Evolutionary conservation across 768 basidiomycete species (phyloP).

Genomic region (Leucogyrophana mollusca): DNA sequence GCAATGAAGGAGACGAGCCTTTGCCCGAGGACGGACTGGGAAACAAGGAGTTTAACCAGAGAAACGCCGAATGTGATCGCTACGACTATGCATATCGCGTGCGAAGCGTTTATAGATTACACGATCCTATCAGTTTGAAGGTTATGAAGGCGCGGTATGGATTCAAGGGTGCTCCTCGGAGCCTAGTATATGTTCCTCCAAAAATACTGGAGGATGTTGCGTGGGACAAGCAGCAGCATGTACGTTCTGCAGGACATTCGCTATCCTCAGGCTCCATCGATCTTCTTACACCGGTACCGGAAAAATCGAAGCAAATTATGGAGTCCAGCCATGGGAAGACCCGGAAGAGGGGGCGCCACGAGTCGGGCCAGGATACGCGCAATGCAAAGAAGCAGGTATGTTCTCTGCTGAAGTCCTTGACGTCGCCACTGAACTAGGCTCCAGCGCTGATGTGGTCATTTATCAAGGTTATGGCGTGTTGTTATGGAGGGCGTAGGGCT

Average conservation of each 20-base stretch:
- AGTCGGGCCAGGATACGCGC: too few relatives aligned
- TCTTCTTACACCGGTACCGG: too few relatives aligned
- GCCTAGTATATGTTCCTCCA: constrained; percentile 11
- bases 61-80: constrained; percentile 20
- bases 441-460: too few relatives aligned
- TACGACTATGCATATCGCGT: constrained; percentile 28
- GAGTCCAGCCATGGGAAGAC: too few relatives aligned
- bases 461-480: too few relatives aligned
- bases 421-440: too few relatives aligned
- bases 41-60: constrained; percentile 23
- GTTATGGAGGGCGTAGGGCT: too few relatives aligned
- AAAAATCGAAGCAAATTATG: too few relatives aligned
- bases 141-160: constrained; percentile 15
- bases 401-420: too few relatives aligned
- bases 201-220: neutral
- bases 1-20: constrained; percentile 18
- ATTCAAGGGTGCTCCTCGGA: constrained; percentile 18
- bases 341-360: too few relatives aligned
- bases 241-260: neutral
- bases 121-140: constrained; percentile 13
- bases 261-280: too few relatives aligned
- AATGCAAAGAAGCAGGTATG: too few relatives aligned
- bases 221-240: constrained; percentile 5
- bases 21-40: constrained; percentile 22
- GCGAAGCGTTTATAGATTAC: constrained; percentile 13